These are phyloP conservation scores for Lactifluus subvellereus DNA, from an alignment of 768 basidiomycete genomes.

Conservation along the genomic window DNA sequence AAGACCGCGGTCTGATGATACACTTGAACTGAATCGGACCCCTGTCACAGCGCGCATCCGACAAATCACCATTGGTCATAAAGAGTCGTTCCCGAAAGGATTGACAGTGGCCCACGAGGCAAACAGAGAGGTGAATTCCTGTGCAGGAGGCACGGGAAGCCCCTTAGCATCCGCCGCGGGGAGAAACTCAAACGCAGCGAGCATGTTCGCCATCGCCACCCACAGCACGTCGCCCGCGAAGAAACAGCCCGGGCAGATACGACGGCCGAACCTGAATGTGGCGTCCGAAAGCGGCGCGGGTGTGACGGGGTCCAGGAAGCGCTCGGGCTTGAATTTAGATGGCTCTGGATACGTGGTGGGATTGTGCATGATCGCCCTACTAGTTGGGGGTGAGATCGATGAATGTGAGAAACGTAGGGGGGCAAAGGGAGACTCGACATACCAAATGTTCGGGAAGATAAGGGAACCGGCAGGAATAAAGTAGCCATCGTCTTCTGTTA, in stretches of 20 bases:
- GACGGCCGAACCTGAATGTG: constrained; percentile 14
- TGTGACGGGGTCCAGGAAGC: constrained; percentile 10
- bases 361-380: constrained; percentile 10
- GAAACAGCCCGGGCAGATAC: constrained; percentile 11
- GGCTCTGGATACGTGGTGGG: not conserved
- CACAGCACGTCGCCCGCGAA: constrained; percentile 1
- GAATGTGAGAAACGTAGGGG: not conserved
- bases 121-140: not conserved
- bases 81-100: not conserved
- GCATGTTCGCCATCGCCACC: constrained; percentile 11
- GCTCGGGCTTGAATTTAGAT: constrained; percentile 11
- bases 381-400: not conserved
- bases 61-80: not conserved
- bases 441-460: constrained; percentile 10
- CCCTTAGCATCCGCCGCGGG: constrained; percentile 7
- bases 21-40: constrained; percentile 14
- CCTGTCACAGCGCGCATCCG: not conserved
- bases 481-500: constrained; percentile 11
- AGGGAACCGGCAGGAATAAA: constrained; percentile 8
- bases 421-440: not conserved
- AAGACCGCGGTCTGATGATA: constrained; percentile 8
- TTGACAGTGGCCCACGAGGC: not conserved
- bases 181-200: constrained; percentile 14
- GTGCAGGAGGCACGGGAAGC: not conserved
- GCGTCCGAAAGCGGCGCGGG: not conserved